Base-by-base conservation (phyloP, 176 grass and related monocot genomes). In the Bromus sterilis region DNA sequence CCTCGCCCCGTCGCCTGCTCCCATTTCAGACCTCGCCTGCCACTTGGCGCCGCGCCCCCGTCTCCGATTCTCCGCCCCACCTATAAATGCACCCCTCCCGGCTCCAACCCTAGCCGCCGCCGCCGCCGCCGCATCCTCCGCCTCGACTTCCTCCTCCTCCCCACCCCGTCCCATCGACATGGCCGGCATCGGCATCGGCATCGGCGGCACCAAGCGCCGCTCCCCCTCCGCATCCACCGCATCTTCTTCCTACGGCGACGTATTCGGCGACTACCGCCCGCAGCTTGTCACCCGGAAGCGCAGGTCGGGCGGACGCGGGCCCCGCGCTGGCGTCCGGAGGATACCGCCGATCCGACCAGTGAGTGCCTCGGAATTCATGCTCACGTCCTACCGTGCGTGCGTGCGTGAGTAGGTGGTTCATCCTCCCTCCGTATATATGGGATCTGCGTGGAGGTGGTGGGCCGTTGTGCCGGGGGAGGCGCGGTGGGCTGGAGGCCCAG, bases 291-390 rank as follows among this genome's bases (percentile, higher is more conserved):
- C 85, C 37, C 31, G 82, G 56, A 91, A 91, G 82, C 85, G 82
- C 36, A 81, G 89, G 82, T 85, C 89, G 13, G 73, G 5, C 11
- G 66, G 71, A 20, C 82, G 82, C 23, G 24, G 53, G 53, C 18
- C 85, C 23, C 85, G 77, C 30, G 33, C 25, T 42, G 73, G 53
- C 77, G n/a, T 74, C 77, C 57, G 64, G 48, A 82, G 77, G 63
- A 72, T 30, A 4, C 30, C 80, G 75, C 80, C 80, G 70, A 64
- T 69, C 31, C 84, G 61, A 80, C 71, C 62, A 49, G 81, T 91
- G 85, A 91, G 89, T 87, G 84, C 80, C 85, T 91, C 84, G 81
- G 82, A 87, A 87, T 85, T 87, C 89, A 91, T 82, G 58, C 37
- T 14, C 79, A 82, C 78, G 18, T 35, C 82, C 60, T 7, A 13